phyloP scores from a whole-genome alignment of 306 rosid species.

The Pyrus pyrifolia region DNA sequence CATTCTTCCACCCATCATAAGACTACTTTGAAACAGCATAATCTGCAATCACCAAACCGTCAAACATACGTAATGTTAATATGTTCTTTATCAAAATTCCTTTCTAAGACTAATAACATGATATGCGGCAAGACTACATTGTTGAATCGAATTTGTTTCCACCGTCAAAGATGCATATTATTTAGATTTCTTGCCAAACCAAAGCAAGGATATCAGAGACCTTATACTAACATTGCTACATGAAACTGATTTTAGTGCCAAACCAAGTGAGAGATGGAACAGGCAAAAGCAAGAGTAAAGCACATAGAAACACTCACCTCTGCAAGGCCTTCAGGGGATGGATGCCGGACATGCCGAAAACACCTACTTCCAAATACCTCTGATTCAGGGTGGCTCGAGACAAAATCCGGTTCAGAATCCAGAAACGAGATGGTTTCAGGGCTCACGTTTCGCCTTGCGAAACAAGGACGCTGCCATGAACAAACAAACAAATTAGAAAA shows the following conservation, averaged over 20 bases:
- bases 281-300: background rate
- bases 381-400: slow-evolving; percentile 28
- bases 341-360: slow-evolving; percentile 51
- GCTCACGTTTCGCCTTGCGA: slow-evolving; percentile 48
- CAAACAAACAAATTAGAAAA: slow-evolving; percentile 2
- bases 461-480: slow-evolving; percentile 57
- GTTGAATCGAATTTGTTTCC: background rate
- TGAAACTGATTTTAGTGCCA: background rate
- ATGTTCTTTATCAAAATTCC: background rate
- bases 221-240: background rate
- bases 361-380: slow-evolving; percentile 54
- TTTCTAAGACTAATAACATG: background rate
- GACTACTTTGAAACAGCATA: slow-evolving; percentile 68
- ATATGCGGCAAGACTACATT: background rate
- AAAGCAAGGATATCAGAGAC: background rate
- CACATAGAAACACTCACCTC: slow-evolving; percentile 47
- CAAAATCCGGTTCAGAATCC: slow-evolving; percentile 57
- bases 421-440: slow-evolving; percentile 50
- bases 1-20: slow-evolving; percentile 66
- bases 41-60: slow-evolving; percentile 42
- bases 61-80: background rate
- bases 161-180: background rate
- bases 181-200: background rate
- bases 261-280: background rate
- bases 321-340: slow-evolving; percentile 63